A percentile compares a stretch with the other conserved stretches of the same genome.
phyloP scores from a whole-genome alignment of 768 basidiomycete species.

The Hypholoma fasciculare region DNA sequence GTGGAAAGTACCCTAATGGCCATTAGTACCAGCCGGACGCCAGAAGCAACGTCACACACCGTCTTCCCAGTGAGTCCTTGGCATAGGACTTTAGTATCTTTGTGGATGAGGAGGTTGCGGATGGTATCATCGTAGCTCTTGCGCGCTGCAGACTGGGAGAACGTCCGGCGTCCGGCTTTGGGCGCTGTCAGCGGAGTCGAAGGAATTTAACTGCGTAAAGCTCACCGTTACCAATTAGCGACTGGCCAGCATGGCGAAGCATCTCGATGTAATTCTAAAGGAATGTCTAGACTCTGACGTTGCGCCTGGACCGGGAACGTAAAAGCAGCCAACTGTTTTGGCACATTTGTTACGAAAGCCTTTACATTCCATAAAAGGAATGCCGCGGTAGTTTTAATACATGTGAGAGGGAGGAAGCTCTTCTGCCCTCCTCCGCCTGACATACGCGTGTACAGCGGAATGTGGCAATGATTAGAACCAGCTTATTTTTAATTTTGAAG shows the following conservation, averaged over 20 bases:
- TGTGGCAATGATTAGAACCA: background rate
- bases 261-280: slow-evolving; percentile 31
- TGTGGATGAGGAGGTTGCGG: slow-evolving; percentile 88
- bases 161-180: slow-evolving; percentile 71
- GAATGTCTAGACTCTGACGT: slow-evolving; percentile 7
- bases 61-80: slow-evolving; percentile 97
- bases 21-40: background rate
- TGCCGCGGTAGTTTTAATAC: background rate
- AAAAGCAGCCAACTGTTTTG: slow-evolving; percentile 1
- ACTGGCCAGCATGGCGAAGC: slow-evolving; percentile 64
- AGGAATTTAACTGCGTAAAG: background rate
- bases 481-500: background rate
- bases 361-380: background rate
- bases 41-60: slow-evolving; percentile 40
- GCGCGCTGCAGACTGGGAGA: slow-evolving; percentile 76
- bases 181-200: background rate
- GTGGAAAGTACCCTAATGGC: slow-evolving; percentile 89
- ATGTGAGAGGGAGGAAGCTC: background rate
- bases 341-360: slow-evolving; percentile 1
- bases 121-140: slow-evolving; percentile 87
- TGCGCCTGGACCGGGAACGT: background rate
- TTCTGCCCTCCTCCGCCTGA: no score
- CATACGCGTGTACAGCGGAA: background rate
- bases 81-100: slow-evolving; percentile 92
- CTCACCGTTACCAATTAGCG: slow-evolving; percentile 53